Conservation (phyloP, 306 rosid genomes). For the Quercus engelmannii region DNA sequence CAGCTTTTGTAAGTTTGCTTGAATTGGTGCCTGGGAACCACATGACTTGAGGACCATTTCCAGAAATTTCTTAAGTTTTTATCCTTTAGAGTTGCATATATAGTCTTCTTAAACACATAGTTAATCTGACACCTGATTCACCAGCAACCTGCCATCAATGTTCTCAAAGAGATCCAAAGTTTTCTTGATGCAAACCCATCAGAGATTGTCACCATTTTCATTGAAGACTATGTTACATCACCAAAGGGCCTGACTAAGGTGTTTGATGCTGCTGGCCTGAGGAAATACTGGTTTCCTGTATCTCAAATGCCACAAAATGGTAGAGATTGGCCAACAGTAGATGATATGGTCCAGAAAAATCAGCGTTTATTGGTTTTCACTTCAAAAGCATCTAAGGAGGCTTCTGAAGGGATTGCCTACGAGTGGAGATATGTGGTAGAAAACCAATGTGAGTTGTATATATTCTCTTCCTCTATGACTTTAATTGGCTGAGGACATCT, state of each 20-base stretch:
- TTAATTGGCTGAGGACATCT: neutral
- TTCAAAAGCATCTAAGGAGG: constrained; percentile 69
- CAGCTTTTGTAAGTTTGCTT: constrained; percentile 77
- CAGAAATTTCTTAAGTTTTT: neutral
- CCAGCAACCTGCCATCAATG: constrained; percentile 86
- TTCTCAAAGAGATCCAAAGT: constrained; percentile 67
- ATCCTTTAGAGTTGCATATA: neutral
- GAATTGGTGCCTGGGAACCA: neutral
- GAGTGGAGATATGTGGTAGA: constrained; percentile 85
- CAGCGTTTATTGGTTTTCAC: constrained; percentile 89
- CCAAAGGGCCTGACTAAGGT: constrained; percentile 83
- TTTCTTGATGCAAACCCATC: constrained; percentile 77
- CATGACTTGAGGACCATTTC: neutral
- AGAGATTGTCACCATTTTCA: constrained; percentile 76
- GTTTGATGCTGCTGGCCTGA: constrained; percentile 87
- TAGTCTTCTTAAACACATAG: neutral
- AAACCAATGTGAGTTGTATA: constrained; percentile 72
- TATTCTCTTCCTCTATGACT: neutral
- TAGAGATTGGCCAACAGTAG: constrained; percentile 78
- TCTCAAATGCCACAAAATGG: constrained; percentile 87
- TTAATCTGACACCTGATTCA: constrained; percentile 15
- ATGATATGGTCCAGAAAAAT: constrained; percentile 70
- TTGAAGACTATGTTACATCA: constrained; percentile 88
- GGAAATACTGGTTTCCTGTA: constrained; percentile 85
- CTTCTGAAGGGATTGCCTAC: constrained; percentile 89